A percentile compares a stretch with the other conserved stretches of the same genome.
phyloP scores from a whole-genome alignment of 805 yeast genomes.

The Suhomyces xylopsoci region DNA sequence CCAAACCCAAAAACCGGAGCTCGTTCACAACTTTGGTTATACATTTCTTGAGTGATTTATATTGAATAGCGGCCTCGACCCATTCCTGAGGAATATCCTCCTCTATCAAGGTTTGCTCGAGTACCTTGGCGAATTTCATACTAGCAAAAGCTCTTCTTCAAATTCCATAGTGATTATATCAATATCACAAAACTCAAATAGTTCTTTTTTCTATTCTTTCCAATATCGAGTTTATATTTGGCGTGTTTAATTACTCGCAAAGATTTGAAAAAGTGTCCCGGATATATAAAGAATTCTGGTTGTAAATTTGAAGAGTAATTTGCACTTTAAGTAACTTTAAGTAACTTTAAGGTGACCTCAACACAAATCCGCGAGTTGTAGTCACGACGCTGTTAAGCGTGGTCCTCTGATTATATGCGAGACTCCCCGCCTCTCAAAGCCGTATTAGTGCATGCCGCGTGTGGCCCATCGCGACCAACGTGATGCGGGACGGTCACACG shows the following conservation, averaged over 20 bases:
- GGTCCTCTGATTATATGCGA: neutral
- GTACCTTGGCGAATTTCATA: conserved; percentile 77
- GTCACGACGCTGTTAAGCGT: neutral
- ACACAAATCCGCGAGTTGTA: neutral
- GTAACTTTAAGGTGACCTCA: neutral
- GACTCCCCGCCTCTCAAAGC: neutral
- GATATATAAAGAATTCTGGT: neutral
- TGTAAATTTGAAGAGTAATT: neutral
- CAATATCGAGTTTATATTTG: neutral
- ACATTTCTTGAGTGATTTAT: conserved; percentile 65
- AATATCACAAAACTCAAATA: neutral
- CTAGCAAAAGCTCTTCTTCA: neutral
- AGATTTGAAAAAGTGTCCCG: neutral
- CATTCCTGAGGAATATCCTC: conserved; percentile 66
- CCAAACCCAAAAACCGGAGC: conserved; percentile 55
- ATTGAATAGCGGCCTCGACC: conserved; percentile 67
- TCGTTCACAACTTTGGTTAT: conserved; percentile 65
- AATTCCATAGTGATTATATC: neutral
- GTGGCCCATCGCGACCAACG: neutral
- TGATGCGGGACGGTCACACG: neutral
- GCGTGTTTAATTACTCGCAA: neutral
- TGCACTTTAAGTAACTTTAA: neutral
- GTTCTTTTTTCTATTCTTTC: neutral
- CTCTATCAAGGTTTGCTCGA: conserved; percentile 59
- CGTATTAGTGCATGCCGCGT: neutral